Conservation (phyloP, 768 basidiomycete genomes). For the Auriscalpium microsporum region DNA sequence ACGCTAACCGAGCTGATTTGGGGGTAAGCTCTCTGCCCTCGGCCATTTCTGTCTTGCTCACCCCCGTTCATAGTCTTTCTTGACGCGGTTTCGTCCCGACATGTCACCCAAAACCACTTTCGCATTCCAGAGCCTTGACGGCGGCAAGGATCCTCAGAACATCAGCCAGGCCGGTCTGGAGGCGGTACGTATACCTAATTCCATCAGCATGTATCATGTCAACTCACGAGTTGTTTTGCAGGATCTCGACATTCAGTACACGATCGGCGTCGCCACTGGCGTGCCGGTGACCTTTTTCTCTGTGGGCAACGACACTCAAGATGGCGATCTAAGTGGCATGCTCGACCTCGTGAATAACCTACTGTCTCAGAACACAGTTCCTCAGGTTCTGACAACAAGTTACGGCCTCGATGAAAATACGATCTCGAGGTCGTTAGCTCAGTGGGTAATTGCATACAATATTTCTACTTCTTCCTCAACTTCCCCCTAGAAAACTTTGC, state of each 20-base stretch:
- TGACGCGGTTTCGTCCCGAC: neutral
- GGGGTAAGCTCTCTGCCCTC: slow-evolving; percentile 6
- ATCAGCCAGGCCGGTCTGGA: neutral
- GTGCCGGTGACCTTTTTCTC: slow-evolving; percentile 19
- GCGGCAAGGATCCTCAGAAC: slow-evolving; percentile 19
- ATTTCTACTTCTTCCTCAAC: neutral
- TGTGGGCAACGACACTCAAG: slow-evolving; percentile 14
- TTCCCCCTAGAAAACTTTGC: slow-evolving; percentile 24
- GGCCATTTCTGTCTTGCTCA: neutral
- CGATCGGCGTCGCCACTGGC: slow-evolving; percentile 24
- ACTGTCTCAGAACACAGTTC: slow-evolving; percentile 3
- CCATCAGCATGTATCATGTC: too few relatives aligned
- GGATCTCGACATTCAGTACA: slow-evolving; percentile 31
- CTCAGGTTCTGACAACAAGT: slow-evolving; percentile 16
- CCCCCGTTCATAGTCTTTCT: neutral
- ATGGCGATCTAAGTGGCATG: slow-evolving; percentile 5
- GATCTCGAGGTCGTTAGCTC: neutral
- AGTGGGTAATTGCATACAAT: neutral
- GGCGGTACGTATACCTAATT: neutral
- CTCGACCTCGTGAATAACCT: slow-evolving; percentile 10
- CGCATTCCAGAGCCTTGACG: slow-evolving; percentile 14
- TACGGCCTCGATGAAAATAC: slow-evolving; percentile 13
- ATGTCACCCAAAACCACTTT: neutral
- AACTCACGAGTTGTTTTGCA: neutral
- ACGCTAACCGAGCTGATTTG: slow-evolving; percentile 23